Conservation (phyloP, 2,329 filamentous ascomycete species). For the Exophiala bonariae region DNA sequence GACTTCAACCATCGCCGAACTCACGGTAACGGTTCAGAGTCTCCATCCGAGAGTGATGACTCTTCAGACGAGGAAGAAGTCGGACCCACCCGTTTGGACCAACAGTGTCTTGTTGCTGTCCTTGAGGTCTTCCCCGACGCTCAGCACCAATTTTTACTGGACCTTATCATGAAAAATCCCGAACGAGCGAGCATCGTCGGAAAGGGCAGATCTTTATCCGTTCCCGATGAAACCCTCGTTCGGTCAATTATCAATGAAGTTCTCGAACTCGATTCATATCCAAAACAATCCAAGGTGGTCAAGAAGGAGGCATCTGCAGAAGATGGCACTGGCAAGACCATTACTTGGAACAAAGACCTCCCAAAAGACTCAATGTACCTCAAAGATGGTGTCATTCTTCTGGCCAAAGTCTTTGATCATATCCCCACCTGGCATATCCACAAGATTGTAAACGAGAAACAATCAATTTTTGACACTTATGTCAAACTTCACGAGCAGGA, state of each 20-base stretch:
- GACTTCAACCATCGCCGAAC: conserved; percentile 1
- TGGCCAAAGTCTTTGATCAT: conserved; percentile 23
- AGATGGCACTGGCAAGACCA: conserved; percentile 36
- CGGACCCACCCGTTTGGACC: neutral
- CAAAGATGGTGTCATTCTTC: conserved; percentile 30
- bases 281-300: conserved; percentile 38
- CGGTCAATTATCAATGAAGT: conserved; percentile 44
- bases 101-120: conserved; percentile 36
- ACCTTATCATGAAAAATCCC: conserved; percentile 15
- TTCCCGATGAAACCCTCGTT: conserved; percentile 2
- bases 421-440: conserved; percentile 26
- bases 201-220: neutral
- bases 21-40: conserved; percentile 7
- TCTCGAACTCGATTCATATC: conserved; percentile 42
- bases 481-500: conserved; percentile 30
- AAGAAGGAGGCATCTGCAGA: conserved; percentile 35
- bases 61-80: neutral
- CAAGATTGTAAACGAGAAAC: conserved; percentile 23
- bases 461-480: conserved; percentile 32
- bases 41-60: conserved; percentile 5
- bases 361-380: conserved; percentile 20
- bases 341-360: conserved; percentile 28
- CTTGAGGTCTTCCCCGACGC: conserved; percentile 50
- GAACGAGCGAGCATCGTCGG: conserved; percentile 32
- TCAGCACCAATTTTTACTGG: conserved; percentile 40